Evolutionary conservation across 352 stramenopile genomes (phyloP).

Genomic region (Phytophthora pistaciae): DNA sequence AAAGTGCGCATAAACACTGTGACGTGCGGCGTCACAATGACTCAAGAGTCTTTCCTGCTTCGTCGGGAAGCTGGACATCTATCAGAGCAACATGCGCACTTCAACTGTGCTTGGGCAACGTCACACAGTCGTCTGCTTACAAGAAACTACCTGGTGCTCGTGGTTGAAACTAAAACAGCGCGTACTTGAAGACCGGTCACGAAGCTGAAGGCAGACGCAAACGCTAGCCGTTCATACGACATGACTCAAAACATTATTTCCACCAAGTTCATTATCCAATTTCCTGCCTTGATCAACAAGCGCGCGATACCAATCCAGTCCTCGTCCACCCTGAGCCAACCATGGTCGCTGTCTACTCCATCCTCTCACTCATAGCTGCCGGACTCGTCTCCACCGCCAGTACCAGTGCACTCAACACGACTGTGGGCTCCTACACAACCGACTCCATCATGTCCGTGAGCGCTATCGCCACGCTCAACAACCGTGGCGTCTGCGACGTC

Average conservation of each 20-base stretch:
- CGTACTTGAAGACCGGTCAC: background rate
- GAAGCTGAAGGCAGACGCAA: no score
- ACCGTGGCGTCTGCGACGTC: constrained; percentile 23
- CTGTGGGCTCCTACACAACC: constrained; percentile 17
- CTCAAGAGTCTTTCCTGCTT: background rate
- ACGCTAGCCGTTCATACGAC: background rate
- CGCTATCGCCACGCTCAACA: constrained; percentile 7
- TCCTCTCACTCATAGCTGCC: background rate
- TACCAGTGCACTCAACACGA: constrained; percentile 21
- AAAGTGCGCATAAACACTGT: background rate
- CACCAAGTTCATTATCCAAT: background rate
- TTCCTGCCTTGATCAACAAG: background rate
- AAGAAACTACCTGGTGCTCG: background rate
- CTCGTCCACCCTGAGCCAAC: background rate
- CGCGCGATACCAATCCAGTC: background rate
- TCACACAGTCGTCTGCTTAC: background rate
- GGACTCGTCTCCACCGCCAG: background rate
- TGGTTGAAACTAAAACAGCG: background rate
- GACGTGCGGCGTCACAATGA: background rate
- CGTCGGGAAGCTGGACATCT: background rate
- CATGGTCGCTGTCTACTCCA: background rate
- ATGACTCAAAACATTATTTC: background rate
- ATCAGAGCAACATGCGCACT: background rate
- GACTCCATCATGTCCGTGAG: constrained; percentile 12
- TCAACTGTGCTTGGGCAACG: background rate